Evolutionary conservation across 495 filamentous ascomycete genomes (phyloP).

Genomic region (Neurospora sublineolata): DNA sequence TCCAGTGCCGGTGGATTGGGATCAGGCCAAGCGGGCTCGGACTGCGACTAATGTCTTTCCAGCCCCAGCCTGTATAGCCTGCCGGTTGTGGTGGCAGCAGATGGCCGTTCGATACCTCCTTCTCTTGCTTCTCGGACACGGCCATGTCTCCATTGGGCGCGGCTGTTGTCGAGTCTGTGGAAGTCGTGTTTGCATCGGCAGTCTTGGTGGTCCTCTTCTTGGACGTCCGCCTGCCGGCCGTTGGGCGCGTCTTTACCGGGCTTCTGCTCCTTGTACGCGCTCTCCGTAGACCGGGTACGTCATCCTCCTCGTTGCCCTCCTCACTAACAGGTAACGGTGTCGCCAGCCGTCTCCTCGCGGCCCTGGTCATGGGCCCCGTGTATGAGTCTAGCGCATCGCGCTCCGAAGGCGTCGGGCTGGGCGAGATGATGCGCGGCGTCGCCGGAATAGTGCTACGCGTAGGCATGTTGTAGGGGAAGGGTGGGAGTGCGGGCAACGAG

Average conservation of each 20-base stretch:
- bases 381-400: slow-evolving; percentile 34
- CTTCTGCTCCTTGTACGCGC: slow-evolving; percentile 40
- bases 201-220: slow-evolving; percentile 11
- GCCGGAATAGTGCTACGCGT: slow-evolving; percentile 32
- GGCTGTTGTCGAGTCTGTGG: slow-evolving; percentile 3
- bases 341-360: slow-evolving; percentile 39
- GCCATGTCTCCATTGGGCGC: neutral
- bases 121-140: slow-evolving; percentile 3
- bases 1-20: slow-evolving; percentile 73
- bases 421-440: slow-evolving; percentile 61
- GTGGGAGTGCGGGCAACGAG: slow-evolving; percentile 33
- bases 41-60: slow-evolving; percentile 73
- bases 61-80: slow-evolving; percentile 43
- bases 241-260: slow-evolving; percentile 36
- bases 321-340: slow-evolving; percentile 29
- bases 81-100: slow-evolving; percentile 51
- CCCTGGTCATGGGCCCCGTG: slow-evolving; percentile 51
- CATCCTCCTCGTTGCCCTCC: slow-evolving; percentile 20
- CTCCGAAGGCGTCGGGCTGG: slow-evolving; percentile 55
- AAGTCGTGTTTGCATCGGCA: slow-evolving; percentile 1
- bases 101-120: slow-evolving; percentile 46
- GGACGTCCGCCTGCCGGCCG: slow-evolving; percentile 35
- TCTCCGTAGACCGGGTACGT: slow-evolving; percentile 28
- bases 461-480: slow-evolving; percentile 27
- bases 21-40: slow-evolving; percentile 90